Conservation (phyloP, 2,329 filamentous ascomycete genomes). For the Fusarium equiseti region DNA sequence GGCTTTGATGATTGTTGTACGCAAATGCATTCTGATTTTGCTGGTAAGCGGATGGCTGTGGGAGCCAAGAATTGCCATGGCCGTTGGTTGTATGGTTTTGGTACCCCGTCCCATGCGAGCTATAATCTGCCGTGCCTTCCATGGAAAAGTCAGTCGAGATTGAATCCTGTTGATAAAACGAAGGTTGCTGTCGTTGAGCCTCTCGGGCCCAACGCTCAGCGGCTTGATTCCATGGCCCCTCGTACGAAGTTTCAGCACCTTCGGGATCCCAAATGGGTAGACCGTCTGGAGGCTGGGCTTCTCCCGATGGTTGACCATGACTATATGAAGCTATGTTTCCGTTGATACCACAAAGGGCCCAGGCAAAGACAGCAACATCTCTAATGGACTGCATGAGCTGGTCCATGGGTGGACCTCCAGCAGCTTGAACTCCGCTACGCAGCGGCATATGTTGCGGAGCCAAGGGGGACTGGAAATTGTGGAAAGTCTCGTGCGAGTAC, state of each 20-base stretch:
- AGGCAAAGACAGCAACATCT: conserved; percentile 89
- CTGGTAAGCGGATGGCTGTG: conserved; percentile 24
- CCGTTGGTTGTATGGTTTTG: conserved; percentile 12
- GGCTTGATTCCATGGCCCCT: conserved; percentile 46
- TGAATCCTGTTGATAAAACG: conserved; percentile 4
- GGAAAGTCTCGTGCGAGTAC: conserved; percentile 53
- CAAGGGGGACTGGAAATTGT: conserved; percentile 49
- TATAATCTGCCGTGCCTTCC: conserved; percentile 1
- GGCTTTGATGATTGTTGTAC: conserved; percentile 20
- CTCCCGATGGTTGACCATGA: conserved; percentile 71
- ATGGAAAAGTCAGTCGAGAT: conserved; percentile 8
- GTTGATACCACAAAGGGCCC: conserved; percentile 86
- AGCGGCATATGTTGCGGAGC: conserved; percentile 60
- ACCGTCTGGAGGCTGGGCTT: conserved; percentile 65
- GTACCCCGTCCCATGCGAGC: conserved; percentile 8
- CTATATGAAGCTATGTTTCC: conserved; percentile 75
- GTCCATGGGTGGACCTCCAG: conserved; percentile 66
- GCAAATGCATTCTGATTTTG: conserved; percentile 33
- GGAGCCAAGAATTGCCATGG: conserved; percentile 18
- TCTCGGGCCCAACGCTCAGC: conserved; percentile 37
- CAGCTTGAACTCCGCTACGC: conserved; percentile 58
- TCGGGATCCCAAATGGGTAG: conserved; percentile 47
- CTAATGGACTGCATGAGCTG: conserved; percentile 84
- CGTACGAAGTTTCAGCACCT: conserved; percentile 28
- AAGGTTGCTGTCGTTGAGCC: conserved; percentile 13